Evolutionary conservation across 148 eudicot species (phyloP).

Genomic region (Vaccinium darrowii): DNA sequence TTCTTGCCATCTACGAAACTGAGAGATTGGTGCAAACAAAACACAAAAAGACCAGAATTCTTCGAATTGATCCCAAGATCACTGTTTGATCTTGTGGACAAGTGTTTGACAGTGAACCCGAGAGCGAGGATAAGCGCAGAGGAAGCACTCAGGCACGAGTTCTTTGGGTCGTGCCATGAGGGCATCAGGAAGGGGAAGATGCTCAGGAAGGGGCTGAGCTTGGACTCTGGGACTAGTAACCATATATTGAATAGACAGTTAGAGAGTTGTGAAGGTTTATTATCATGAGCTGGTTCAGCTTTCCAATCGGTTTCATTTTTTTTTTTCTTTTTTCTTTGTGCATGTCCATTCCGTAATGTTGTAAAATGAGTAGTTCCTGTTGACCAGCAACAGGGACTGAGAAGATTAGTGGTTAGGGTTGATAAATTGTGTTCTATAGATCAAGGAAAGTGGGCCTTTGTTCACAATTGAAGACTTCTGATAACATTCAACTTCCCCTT

Average conservation of each 20-base stretch:
- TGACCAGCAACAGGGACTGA: background rate
- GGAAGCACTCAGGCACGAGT: constrained; percentile 81
- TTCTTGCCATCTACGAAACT: constrained; percentile 49
- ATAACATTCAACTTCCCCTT: too few species aligned
- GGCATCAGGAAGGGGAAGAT: constrained; percentile 37
- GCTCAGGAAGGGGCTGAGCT: constrained; percentile 33
- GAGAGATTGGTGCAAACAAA: constrained; percentile 64
- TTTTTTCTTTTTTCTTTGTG: too few species aligned
- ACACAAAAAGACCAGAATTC: constrained; percentile 69
- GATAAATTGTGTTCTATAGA: too few species aligned
- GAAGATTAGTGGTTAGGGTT: background rate
- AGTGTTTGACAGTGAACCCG: constrained; percentile 90
- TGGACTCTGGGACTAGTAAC: constrained; percentile 20
- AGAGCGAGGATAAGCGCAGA: constrained; percentile 83
- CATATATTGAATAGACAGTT: constrained; percentile 9
- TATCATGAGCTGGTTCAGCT: background rate
- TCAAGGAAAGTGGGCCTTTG: too few species aligned
- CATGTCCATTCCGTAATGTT: background rate
- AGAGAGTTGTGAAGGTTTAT: constrained; percentile 13
- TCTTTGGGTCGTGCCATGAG: constrained; percentile 64
- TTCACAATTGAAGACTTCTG: too few species aligned
- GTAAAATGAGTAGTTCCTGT: background rate
- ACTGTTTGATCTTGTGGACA: constrained; percentile 84
- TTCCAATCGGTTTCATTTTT: background rate
- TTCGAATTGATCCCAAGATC: constrained; percentile 56